Percentiles rank a stretch among this genome's conserved stretches.
Conservation (phyloP, 176 grass and related monocot species). For the Triticum monococcum region DNA sequence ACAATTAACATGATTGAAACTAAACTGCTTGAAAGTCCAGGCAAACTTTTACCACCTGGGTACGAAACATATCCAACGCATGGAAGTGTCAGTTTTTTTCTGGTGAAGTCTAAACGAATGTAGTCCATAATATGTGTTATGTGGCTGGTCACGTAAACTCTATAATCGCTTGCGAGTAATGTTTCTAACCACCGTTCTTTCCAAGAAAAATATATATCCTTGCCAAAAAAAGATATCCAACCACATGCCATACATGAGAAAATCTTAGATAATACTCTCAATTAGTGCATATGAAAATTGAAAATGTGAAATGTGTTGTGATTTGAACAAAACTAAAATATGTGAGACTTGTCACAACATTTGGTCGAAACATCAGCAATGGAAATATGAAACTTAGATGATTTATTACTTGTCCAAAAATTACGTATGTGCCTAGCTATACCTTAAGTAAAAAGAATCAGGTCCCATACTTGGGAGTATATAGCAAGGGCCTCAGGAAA, state of each 20-base stretch:
- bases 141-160: background rate
- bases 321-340: background rate
- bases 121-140: background rate
- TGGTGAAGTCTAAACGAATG: too few species aligned
- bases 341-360: background rate
- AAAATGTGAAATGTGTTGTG: background rate
- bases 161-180: background rate
- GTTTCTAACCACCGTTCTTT: background rate
- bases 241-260: background rate
- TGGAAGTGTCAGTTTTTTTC: too few species aligned
- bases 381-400: background rate
- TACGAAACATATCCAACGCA: too few species aligned
- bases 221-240: background rate
- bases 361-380: background rate
- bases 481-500: too few species aligned
- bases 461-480: too few species aligned
- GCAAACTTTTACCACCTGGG: too few species aligned
- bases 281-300: background rate
- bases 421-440: background rate
- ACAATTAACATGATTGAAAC: too few species aligned
- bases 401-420: background rate
- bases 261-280: too few species aligned
- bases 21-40: too few species aligned
- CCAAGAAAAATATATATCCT: background rate
- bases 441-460: too few species aligned